These are phyloP conservation scores for Colletotrichum shisoi DNA, from an alignment of 2,329 filamentous ascomycete species.

Conservation along the genomic window DNA sequence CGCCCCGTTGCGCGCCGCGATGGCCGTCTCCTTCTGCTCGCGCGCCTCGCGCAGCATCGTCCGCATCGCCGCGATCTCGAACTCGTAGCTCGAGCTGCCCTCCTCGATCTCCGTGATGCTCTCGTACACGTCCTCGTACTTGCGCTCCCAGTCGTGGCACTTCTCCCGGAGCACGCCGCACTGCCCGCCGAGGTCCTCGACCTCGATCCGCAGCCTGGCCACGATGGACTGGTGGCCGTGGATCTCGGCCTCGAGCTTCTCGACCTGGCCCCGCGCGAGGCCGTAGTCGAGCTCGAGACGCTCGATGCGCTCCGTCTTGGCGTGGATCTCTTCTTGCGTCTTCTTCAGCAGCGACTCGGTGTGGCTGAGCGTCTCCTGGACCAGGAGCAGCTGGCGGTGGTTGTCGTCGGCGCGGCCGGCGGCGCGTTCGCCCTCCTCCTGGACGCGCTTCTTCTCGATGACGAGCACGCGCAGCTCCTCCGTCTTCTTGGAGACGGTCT, in stretches of 20 bases:
- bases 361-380: constrained; percentile 26
- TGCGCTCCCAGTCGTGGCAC: constrained; percentile 32
- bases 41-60: constrained; percentile 29
- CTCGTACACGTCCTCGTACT: constrained; percentile 32
- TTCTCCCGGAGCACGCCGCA: constrained; percentile 20
- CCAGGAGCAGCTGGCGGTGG: constrained; percentile 24
- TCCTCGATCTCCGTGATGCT: constrained; percentile 35
- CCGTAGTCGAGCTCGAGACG: constrained; percentile 14
- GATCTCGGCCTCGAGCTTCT: constrained; percentile 19
- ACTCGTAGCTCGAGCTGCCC: constrained; percentile 27
- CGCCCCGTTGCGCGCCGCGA: constrained; percentile 26
- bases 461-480: constrained; percentile 26
- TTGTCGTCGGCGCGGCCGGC: constrained; percentile 24
- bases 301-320: constrained; percentile 30
- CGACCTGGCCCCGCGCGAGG: neutral
- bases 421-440: constrained; percentile 22
- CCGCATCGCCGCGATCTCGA: constrained; percentile 30
- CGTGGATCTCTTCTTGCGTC: constrained; percentile 21
- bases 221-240: constrained; percentile 17
- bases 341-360: constrained; percentile 20
- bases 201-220: constrained; percentile 17
- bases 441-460: constrained; percentile 32
- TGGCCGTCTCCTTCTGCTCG: constrained; percentile 35
- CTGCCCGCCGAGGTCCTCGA: constrained; percentile 18
- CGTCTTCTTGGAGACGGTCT: constrained; percentile 22